Evolutionary conservation across 495 filamentous ascomycete genomes (phyloP).

Genomic region (Evansstolkia leycettana): DNA sequence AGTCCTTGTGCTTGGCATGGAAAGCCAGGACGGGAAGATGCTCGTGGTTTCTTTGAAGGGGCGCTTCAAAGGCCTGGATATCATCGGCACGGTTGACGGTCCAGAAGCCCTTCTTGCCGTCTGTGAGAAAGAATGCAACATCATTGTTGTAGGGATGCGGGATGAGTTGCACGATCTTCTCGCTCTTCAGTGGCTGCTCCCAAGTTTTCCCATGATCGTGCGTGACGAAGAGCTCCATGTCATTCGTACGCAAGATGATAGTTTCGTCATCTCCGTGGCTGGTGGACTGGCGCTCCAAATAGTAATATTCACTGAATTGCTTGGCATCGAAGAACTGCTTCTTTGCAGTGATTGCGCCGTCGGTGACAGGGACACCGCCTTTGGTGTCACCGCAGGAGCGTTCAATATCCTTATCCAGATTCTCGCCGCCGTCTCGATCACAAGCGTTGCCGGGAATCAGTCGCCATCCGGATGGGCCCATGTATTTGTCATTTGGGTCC

Average conservation of each 20-base stretch:
- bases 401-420: conserved; percentile 32
- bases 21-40: conserved; percentile 49
- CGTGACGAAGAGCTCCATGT: conserved; percentile 53
- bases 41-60: conserved; percentile 23
- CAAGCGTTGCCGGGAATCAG: conserved; percentile 88
- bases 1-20: conserved; percentile 69
- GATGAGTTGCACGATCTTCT: conserved; percentile 54
- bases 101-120: conserved; percentile 54
- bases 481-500: conserved; percentile 53
- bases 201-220: conserved; percentile 81
- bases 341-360: conserved; percentile 47
- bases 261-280: conserved; percentile 63
- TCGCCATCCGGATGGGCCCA: conserved; percentile 78
- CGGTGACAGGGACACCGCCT: conserved; percentile 31
- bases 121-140: conserved; percentile 72
- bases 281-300: conserved; percentile 67
- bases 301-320: conserved; percentile 52
- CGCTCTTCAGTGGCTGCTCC: conserved; percentile 48
- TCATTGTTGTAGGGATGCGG: conserved; percentile 72
- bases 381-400: conserved; percentile 37
- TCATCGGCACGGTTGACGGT: conserved; percentile 60
- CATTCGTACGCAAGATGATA: conserved; percentile 61
- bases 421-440: conserved; percentile 39
- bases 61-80: conserved; percentile 56
- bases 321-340: conserved; percentile 45